phyloP scores from a whole-genome alignment of 495 filamentous ascomycete species.

The Hypomontagnella monticulosa region DNA sequence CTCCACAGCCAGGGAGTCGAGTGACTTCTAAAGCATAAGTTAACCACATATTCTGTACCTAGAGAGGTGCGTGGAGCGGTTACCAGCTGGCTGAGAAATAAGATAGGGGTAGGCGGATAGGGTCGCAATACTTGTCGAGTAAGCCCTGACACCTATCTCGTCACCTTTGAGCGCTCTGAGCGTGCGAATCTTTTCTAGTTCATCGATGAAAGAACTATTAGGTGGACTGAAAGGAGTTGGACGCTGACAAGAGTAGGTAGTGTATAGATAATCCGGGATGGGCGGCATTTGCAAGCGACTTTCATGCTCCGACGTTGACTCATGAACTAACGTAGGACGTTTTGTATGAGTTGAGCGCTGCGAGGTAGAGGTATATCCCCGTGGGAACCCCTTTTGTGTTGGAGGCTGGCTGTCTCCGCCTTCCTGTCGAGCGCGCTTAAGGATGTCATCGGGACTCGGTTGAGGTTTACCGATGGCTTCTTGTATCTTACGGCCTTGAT shows the following conservation, averaged over 20 bases:
- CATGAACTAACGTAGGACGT: conserved; percentile 62
- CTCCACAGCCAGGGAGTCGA: conserved; percentile 80
- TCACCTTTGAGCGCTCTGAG: conserved; percentile 76
- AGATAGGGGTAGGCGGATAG: conserved; percentile 80
- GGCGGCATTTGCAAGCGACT: conserved; percentile 56
- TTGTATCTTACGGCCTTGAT: conserved; percentile 61
- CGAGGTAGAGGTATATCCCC: conserved; percentile 7
- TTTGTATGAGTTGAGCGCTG: conserved; percentile 41
- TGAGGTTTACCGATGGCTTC: conserved; percentile 24
- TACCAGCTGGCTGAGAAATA: conserved; percentile 51
- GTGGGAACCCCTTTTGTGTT: not conserved
- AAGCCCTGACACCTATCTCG: conserved; percentile 84
- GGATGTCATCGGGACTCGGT: conserved; percentile 36
- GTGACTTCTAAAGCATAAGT: conserved; percentile 69
- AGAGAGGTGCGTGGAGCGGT: not conserved
- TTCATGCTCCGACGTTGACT: conserved; percentile 80
- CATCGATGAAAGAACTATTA: conserved; percentile 78
- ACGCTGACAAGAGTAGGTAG: conserved; percentile 84
- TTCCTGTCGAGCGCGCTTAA: conserved; percentile 50
- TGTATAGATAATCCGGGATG: conserved; percentile 76
- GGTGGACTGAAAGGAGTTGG: conserved; percentile 73
- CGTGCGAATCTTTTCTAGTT: conserved; percentile 77
- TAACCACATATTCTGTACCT: conserved; percentile 1
- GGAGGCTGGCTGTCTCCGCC: conserved; percentile 18
- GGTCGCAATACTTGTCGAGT: conserved; percentile 85